Evolutionary conservation across 768 basidiomycete genomes (phyloP).

Genomic region (Mycena olivaceomarginata): DNA sequence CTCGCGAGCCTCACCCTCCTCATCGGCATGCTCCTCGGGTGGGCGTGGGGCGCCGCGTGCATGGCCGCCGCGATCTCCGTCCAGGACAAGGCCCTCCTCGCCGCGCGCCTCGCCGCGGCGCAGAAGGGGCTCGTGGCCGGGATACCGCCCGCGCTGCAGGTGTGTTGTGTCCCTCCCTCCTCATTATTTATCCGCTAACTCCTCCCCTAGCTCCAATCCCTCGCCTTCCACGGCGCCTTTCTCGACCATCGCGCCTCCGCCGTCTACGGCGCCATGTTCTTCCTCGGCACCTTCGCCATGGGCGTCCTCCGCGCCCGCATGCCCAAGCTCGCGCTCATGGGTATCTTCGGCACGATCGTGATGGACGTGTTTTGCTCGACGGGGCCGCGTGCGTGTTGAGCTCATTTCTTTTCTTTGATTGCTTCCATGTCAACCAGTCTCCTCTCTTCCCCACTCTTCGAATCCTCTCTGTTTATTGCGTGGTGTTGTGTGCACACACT

Average conservation of each 20-base stretch:
- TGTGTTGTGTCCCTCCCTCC: not conserved
- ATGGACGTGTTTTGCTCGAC: slow-evolving; percentile 58
- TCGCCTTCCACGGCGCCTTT: slow-evolving; percentile 62
- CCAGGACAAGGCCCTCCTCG: slow-evolving; percentile 58
- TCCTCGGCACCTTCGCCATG: slow-evolving; percentile 63
- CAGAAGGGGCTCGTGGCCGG: slow-evolving; percentile 52
- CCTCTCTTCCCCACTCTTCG: not conserved
- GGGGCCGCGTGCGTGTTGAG: slow-evolving; percentile 32
- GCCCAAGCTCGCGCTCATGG: slow-evolving; percentile 62
- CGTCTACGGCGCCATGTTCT: slow-evolving; percentile 66
- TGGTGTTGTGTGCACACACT: not conserved
- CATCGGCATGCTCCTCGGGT: slow-evolving; percentile 65
- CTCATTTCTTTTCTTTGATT: not conserved
- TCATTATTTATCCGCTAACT: not conserved
- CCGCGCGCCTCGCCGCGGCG: slow-evolving; percentile 56
- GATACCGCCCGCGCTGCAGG: slow-evolving; percentile 3
- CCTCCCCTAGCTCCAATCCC: slow-evolving; percentile 55
- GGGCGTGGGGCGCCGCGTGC: slow-evolving; percentile 67
- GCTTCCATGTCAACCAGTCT: not conserved
- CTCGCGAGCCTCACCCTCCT: slow-evolving; percentile 55
- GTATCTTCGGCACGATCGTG: slow-evolving; percentile 67
- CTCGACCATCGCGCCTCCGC: slow-evolving; percentile 65
- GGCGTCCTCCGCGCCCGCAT: slow-evolving; percentile 60
- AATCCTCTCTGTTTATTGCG: not conserved
- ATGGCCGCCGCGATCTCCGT: slow-evolving; percentile 64